Percentiles rank a stretch among this genome's conserved stretches.
Conservation (phyloP, 345 rosid species). For the Sapria himalayana region DNA sequence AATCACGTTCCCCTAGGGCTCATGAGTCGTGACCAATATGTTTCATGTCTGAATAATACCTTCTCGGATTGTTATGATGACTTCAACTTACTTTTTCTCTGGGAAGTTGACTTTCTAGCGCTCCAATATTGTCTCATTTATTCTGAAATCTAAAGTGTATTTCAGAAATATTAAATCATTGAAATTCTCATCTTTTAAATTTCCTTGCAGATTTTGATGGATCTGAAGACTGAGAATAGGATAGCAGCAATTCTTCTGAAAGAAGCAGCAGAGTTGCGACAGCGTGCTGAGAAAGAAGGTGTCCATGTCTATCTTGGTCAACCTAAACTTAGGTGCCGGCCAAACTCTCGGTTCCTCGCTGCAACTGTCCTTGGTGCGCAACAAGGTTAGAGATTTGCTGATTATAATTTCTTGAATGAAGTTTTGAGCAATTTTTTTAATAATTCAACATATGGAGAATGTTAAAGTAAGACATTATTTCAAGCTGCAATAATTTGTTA, state of each 20-base stretch:
- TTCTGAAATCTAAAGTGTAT: no score
- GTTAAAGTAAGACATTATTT: no score
- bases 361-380: conserved; percentile 89
- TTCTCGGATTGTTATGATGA: no score
- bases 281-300: conserved; percentile 63
- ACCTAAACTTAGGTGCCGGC: conserved; percentile 41
- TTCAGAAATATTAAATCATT: no score
- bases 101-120: no score
- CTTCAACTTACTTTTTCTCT: no score
- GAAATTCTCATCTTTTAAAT: not conserved
- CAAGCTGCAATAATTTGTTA: no score
- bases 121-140: no score
- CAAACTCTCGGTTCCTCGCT: conserved; percentile 71
- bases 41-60: no score
- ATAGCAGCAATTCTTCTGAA: conserved; percentile 69
- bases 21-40: no score
- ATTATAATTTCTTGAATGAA: not conserved
- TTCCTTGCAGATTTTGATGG: conserved; percentile 27
- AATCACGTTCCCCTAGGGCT: no score
- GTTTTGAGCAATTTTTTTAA: not conserved
- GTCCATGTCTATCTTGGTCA: conserved; percentile 51
- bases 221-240: conserved; percentile 75
- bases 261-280: conserved; percentile 82
- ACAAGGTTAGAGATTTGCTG: conserved; percentile 30
- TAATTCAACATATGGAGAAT: not conserved